Base-by-base conservation (phyloP, 345 rosid species). In the Pseudoturritis turrita region DNA sequence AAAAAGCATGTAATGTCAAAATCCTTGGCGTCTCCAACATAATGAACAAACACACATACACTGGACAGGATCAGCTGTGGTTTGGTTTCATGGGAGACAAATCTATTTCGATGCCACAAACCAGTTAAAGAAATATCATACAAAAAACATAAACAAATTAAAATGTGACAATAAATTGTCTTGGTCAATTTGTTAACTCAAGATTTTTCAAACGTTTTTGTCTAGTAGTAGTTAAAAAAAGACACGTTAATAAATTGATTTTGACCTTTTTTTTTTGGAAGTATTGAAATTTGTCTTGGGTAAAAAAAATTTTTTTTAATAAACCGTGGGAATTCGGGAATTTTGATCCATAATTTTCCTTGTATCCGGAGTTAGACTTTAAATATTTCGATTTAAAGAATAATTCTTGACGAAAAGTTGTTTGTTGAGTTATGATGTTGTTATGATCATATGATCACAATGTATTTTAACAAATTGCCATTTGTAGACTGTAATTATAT, bases 61-160 rank as follows among this genome's bases (percentile, higher is more conserved):
- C 44, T 29, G 19, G 50, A 46, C 18, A 44, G 7, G 56, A 64
- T 47, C 31, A 40, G 36, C 54, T 10, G 12, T 67, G 17, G 41
- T 53, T 67, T 28, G 18, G 72, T 67, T 67, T 67, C 26, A 54
- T 67, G 72, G 72, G 41, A 54, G 62, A 67, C 72, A 53, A 67
- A 67, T 67, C 53, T 53, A 67, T 53, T 67, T 37, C 51, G 40
- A 52, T 53, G 7, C 65, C 40, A 40, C 62, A 51, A 12, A 28
- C 39, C 35, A 39, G 6, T 31, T 7, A 21, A 13, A 26, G 5
- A 49, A 53, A 2, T 15, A 22, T 7, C 4, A 3, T 26, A 63
- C 5, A 29, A 12, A 23, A 11, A 64, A 33, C 18, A 19, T 64
- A 47, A 62, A 10, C 15, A 26, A 6, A 62, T 10, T 10, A 18